Evolutionary conservation across 2,329 filamentous ascomycete genomes (phyloP).

Genomic region (Dactylonectria estremocensis): DNA sequence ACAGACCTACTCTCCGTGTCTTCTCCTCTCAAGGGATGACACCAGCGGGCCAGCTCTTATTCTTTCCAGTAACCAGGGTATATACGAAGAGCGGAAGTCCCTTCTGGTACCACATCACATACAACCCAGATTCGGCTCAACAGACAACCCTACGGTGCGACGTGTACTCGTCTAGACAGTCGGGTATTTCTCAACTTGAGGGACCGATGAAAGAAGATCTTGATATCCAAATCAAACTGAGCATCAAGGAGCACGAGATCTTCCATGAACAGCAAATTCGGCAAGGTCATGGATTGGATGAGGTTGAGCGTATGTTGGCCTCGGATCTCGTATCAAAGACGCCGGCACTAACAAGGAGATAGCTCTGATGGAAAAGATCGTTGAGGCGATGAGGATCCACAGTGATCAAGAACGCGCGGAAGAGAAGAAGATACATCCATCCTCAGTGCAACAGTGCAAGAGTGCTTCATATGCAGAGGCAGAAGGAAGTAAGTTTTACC

Average conservation of each 20-base stretch:
- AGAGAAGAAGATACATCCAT: conserved; percentile 17
- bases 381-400: conserved; percentile 10
- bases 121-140: conserved; percentile 23
- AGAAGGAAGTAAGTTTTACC: conserved; percentile 18
- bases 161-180: conserved; percentile 20
- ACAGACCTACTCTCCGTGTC: background rate
- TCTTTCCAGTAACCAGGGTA: conserved; percentile 15
- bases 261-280: background rate
- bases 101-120: conserved; percentile 33
- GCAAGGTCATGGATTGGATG: background rate
- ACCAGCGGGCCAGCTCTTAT: background rate
- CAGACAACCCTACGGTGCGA: conserved; percentile 30
- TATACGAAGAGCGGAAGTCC: conserved; percentile 15
- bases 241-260: background rate
- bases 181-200: background rate
- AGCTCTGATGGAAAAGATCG: conserved; percentile 5
- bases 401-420: background rate
- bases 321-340: background rate
- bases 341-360: background rate
- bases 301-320: background rate
- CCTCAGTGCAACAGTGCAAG: conserved; percentile 26
- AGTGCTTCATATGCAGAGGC: conserved; percentile 23
- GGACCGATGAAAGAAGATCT: background rate
- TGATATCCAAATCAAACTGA: conserved; percentile 2
- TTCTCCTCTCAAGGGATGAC: background rate